phyloP scores from a whole-genome alignment of 2,329 filamentous ascomycete species.

The Penicillium brasilianum region DNA sequence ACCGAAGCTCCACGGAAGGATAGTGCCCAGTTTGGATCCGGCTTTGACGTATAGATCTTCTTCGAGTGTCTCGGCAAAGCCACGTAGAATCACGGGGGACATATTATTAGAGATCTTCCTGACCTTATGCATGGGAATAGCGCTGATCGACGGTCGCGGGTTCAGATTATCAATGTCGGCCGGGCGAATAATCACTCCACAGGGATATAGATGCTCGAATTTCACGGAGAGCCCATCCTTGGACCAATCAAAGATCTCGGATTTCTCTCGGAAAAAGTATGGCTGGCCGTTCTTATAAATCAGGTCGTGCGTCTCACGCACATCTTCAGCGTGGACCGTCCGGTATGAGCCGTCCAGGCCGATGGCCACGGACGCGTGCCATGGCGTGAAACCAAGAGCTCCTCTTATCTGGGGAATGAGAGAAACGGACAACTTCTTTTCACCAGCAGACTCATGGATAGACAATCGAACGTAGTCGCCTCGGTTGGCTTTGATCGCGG shows the following conservation, averaged over 20 bases:
- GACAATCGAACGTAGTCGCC: slow-evolving; percentile 37
- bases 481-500: slow-evolving; percentile 34
- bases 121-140: slow-evolving; percentile 33
- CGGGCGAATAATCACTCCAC: slow-evolving; percentile 32
- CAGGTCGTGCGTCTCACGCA: slow-evolving; percentile 50
- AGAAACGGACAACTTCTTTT: slow-evolving; percentile 35
- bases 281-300: slow-evolving; percentile 53
- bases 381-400: slow-evolving; percentile 37
- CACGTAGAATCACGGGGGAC: slow-evolving; percentile 60
- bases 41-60: slow-evolving; percentile 55
- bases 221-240: slow-evolving; percentile 41
- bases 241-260: slow-evolving; percentile 51
- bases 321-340: slow-evolving; percentile 33
- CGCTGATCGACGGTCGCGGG: slow-evolving; percentile 28
- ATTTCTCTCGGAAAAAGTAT: slow-evolving; percentile 58
- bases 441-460: slow-evolving; percentile 36
- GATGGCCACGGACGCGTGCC: slow-evolving; percentile 44
- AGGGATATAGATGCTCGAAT: slow-evolving; percentile 55
- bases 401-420: slow-evolving; percentile 33
- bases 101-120: slow-evolving; percentile 54
- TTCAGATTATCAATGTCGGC: slow-evolving; percentile 30
- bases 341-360: slow-evolving; percentile 34
- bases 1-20: slow-evolving; percentile 60
- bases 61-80: slow-evolving; percentile 55
- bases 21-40: slow-evolving; percentile 54